Percentiles rank a stretch among this genome's conserved stretches.
Conservation (phyloP, 768 basidiomycete species). For the Trametopsis cervina region DNA sequence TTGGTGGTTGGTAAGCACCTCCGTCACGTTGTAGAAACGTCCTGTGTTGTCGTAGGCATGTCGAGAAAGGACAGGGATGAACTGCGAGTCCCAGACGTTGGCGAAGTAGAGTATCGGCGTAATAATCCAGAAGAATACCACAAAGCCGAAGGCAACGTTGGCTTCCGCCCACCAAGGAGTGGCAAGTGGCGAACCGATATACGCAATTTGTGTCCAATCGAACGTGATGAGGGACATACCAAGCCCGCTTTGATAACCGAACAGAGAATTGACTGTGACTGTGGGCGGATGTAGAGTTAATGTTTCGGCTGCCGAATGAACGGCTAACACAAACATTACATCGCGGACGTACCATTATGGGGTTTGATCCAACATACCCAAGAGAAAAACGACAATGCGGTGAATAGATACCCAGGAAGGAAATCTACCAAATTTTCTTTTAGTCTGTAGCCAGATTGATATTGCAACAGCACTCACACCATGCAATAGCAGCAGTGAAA, state of each 20-base stretch:
- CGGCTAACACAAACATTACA: too few relatives aligned
- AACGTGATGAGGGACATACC: conserved; percentile 71
- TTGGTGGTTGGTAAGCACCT: conserved; percentile 30
- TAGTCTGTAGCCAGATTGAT: conserved; percentile 1
- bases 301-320: neutral
- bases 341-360: conserved; percentile 38
- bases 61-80: conserved; percentile 44
- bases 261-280: conserved; percentile 46
- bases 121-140: conserved; percentile 66
- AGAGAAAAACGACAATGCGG: conserved; percentile 76
- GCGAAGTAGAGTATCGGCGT: conserved; percentile 61
- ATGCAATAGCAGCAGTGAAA: conserved; percentile 47
- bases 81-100: conserved; percentile 61
- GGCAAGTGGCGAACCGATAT: conserved; percentile 64
- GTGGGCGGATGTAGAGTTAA: conserved; percentile 20
- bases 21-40: conserved; percentile 32
- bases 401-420: conserved; percentile 79
- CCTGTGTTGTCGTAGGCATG: conserved; percentile 38
- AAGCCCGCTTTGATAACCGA: conserved; percentile 42
- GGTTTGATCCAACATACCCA: conserved; percentile 61
- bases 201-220: conserved; percentile 75
- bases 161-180: conserved; percentile 83
- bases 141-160: conserved; percentile 56
- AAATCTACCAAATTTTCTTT: conserved; percentile 28
- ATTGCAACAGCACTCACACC: conserved; percentile 33